A percentile compares a stretch with the other conserved stretches of the same genome.
Conservation (phyloP, 2,329 filamentous ascomycete genomes). For the Plectosphaerella cucumerina region DNA sequence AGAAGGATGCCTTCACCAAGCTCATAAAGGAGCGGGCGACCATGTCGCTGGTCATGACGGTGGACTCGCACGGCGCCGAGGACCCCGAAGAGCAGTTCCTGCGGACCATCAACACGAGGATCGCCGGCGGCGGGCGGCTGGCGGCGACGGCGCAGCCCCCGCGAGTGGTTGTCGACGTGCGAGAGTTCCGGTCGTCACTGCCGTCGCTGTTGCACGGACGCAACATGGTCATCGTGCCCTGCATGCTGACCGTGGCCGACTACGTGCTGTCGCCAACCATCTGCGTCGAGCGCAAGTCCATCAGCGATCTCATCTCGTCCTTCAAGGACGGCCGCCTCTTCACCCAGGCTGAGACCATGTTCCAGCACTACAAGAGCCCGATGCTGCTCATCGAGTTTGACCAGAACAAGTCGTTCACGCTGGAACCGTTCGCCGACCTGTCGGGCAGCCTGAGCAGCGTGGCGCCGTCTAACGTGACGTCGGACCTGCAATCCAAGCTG, state of each 20-base stretch:
- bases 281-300: constrained; percentile 90
- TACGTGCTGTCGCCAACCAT: constrained; percentile 90
- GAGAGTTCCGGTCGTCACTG: constrained; percentile 90
- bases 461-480: constrained; percentile 51
- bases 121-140: constrained; percentile 86
- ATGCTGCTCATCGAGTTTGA: constrained; percentile 98
- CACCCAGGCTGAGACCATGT: constrained; percentile 90
- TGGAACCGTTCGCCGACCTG: constrained; percentile 73
- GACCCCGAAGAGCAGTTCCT: constrained; percentile 90
- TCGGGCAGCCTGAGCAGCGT: constrained; percentile 59
- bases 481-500: constrained; percentile 85
- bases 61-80: constrained; percentile 63
- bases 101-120: constrained; percentile 92
- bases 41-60: constrained; percentile 85
- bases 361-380: constrained; percentile 82
- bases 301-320: constrained; percentile 86
- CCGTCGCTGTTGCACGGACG: constrained; percentile 88
- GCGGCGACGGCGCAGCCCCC: constrained; percentile 81
- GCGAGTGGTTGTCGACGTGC: constrained; percentile 88
- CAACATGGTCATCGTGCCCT: constrained; percentile 84
- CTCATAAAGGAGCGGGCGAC: constrained; percentile 90
- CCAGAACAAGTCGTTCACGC: constrained; percentile 93
- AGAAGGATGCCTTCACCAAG: constrained; percentile 94
- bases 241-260: constrained; percentile 94
- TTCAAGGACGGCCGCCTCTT: constrained; percentile 90